Conservation (phyloP, 805 yeast genomes). For the Yueomyces sinensis region DNA sequence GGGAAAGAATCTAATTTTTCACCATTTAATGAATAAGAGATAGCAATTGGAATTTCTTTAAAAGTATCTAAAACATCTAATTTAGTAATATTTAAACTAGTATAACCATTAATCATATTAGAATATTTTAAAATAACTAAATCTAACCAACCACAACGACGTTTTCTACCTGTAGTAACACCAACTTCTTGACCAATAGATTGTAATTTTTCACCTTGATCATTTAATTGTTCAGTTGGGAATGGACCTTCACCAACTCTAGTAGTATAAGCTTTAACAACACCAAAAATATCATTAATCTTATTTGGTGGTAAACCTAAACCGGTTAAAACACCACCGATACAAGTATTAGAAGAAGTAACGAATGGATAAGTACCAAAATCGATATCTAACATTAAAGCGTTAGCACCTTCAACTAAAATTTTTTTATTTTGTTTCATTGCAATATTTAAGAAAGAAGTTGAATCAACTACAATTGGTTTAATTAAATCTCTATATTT, state of each 20-base stretch:
- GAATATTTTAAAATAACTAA: conserved; percentile 89
- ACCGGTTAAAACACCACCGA: conserved; percentile 97
- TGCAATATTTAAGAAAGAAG: conserved; percentile 71
- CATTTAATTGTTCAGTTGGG: conserved; percentile 93
- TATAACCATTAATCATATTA: conserved; percentile 86
- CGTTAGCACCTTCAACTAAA: conserved; percentile 95
- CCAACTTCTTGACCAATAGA: conserved; percentile 91
- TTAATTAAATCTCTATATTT: conserved; percentile 56
- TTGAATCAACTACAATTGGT: conserved; percentile 91
- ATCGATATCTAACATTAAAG: conserved; percentile 93
- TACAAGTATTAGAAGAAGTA: conserved; percentile 89
- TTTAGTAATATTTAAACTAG: conserved; percentile 86
- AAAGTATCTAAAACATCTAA: conserved; percentile 88
- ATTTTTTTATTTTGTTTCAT: conserved; percentile 68
- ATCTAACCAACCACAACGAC: conserved; percentile 99
- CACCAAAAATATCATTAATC: conserved; percentile 79
- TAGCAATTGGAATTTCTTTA: conserved; percentile 78
- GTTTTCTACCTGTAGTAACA: conserved; percentile 97
- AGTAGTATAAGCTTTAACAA: conserved; percentile 96
- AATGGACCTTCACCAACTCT: conserved; percentile 99
- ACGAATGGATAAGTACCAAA: conserved; percentile 98
- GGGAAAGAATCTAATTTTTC: conserved; percentile 72
- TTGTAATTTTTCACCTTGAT: conserved; percentile 76
- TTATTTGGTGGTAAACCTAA: conserved; percentile 88
- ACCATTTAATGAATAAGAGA: conserved; percentile 72